Conservation (phyloP, 495 filamentous ascomycete genomes). For the Hypoxylon rickii region DNA sequence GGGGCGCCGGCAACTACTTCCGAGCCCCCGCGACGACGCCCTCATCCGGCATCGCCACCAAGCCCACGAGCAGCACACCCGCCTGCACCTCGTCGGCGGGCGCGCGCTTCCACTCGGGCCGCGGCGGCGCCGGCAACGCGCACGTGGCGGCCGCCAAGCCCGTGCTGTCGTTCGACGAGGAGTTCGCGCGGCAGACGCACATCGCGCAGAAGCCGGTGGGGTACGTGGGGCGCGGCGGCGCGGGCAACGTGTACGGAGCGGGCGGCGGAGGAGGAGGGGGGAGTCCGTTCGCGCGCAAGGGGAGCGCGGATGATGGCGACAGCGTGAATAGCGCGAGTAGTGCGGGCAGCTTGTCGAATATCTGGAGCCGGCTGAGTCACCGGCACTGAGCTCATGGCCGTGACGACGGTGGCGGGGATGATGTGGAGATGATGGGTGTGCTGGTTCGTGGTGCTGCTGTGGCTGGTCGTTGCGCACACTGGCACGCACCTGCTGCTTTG, state of each 20-base stretch:
- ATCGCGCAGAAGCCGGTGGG: constrained; percentile 62
- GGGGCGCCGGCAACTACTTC: constrained; percentile 86
- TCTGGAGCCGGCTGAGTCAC: constrained; percentile 32
- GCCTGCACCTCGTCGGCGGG: constrained; percentile 44
- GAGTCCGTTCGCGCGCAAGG: too few relatives aligned
- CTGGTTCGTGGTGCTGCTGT: too few relatives aligned
- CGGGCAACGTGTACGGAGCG: constrained; percentile 69
- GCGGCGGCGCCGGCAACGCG: constrained; percentile 90
- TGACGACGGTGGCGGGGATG: too few relatives aligned
- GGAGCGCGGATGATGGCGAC: constrained; percentile 33
- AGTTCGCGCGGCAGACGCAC: constrained; percentile 67
- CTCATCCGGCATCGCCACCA: constrained; percentile 43
- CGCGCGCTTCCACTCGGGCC: constrained; percentile 74
- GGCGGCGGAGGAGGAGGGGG: too few relatives aligned
- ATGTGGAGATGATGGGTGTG: not conserved
- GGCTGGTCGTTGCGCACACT: not conserved
- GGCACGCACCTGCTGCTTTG: too few relatives aligned
- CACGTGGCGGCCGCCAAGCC: constrained; percentile 66
- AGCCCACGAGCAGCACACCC: constrained; percentile 22
- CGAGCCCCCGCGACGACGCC: constrained; percentile 66
- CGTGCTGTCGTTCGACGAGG: constrained; percentile 91
- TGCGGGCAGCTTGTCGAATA: constrained; percentile 36
- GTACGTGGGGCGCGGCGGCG: constrained; percentile 87
- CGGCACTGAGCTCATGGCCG: constrained; percentile 4
- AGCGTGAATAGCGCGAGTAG: constrained; percentile 39